Evolutionary conservation across 1,284 basidiomycete genomes (phyloP), one percentile per base, ranked within the genome.

Genomic region (Tilletia caries): DNA sequence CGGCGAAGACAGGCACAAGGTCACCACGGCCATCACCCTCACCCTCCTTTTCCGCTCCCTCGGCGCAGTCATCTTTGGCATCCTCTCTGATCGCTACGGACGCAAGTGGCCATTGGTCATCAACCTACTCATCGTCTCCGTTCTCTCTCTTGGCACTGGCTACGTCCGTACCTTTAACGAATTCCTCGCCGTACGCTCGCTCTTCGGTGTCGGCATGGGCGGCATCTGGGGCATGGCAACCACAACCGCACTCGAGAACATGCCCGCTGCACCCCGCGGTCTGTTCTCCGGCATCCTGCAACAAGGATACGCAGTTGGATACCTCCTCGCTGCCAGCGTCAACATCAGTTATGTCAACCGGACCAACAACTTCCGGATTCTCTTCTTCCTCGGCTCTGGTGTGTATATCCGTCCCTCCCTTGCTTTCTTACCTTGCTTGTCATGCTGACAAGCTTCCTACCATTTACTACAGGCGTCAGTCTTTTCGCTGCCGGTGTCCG

Each of bases 81-180:
- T 80, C 10, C 13, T 78, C n/a, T 75, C 79, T 0, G 81, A 82
- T 58, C 88, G 94, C 10, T 95, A 88, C 82, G 95, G 95, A 2
- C 88, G 95, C 58, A 95, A 94, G 86, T 98, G 92, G 92, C 93
- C 94, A 0, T 86, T 97, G 2, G 89, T 93, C 50, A 76, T 82
- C 78, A 96, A 96, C 83, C 85, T 85, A 27, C 1, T 83, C 65
- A 66, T 76, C 68, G 81, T 79, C 64, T 75, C 72, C 5, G 84
- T 88, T 12, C 88, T 96, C 70, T 90, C 93, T 75, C 88, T 98
- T 20, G 91, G 89, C 0, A 89, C 86, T 0, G 85, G 85, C 1
- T 87, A 86, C 73, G 80, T 83, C 69, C 81, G 85, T 48, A 85
- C 82, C 8, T 87, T 86, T 74, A n/a, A 67, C 4, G 73, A 83